Evolutionary conservation across 345 rosid genomes (phyloP).

Genomic region (Gossypium arboreum): DNA sequence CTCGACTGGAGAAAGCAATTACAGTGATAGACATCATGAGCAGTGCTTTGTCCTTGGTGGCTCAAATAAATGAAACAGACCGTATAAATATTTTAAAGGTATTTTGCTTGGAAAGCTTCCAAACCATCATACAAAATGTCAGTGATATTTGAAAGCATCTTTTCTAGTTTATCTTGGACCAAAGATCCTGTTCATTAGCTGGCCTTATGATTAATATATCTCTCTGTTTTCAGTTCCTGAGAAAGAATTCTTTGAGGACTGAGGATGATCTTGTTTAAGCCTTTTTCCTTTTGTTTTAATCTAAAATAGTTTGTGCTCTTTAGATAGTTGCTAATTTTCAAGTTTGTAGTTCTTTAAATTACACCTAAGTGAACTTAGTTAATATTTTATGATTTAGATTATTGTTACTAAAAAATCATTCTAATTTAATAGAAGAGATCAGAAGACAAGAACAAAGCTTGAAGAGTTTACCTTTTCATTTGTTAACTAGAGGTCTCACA

Average conservation of each 20-base stretch:
- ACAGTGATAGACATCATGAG: conserved; percentile 94
- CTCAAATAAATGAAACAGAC: conserved; percentile 85
- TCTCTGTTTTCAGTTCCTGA: neutral
- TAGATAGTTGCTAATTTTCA: neutral
- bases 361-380: neutral
- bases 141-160: neutral
- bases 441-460: neutral
- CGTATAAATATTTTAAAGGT: conserved; percentile 94
- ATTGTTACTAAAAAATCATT: neutral
- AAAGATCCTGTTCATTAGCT: neutral
- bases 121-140: neutral
- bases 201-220: neutral
- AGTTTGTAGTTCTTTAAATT: neutral
- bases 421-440: neutral
- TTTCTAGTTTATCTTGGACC: neutral
- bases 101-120: conserved; percentile 21
- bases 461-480: neutral
- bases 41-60: conserved; percentile 78
- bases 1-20: conserved; percentile 87
- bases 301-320: neutral
- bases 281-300: neutral
- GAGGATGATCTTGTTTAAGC: neutral
- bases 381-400: neutral
- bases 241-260: neutral
- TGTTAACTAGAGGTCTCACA: neutral